These are phyloP conservation scores for Phalaenopsis equestris DNA, from an alignment of 106 monocot genomes.

Conservation along the genomic window DNA sequence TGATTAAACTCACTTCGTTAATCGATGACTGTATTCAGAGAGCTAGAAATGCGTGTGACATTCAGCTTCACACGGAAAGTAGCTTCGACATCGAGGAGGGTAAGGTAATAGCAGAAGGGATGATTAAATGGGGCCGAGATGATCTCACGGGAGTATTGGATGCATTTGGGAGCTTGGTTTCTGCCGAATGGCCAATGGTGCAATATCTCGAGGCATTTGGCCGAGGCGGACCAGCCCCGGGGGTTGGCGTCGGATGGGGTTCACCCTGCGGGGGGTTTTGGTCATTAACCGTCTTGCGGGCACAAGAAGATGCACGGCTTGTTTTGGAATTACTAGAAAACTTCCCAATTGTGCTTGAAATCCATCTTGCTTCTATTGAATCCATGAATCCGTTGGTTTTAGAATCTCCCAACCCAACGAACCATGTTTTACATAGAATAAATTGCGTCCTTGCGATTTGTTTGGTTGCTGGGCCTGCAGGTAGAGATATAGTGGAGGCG, in stretches of 20 bases:
- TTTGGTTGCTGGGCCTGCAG: conserved; percentile 60
- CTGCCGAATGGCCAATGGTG: conserved; percentile 30
- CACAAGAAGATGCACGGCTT: conserved; percentile 52
- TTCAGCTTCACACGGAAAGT: conserved; percentile 8
- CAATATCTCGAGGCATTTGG: conserved; percentile 71
- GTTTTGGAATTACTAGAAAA: conserved; percentile 42
- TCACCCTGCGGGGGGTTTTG: conserved; percentile 75
- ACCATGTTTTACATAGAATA: conserved; percentile 29
- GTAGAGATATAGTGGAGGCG: conserved; percentile 33
- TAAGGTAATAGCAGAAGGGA: conserved; percentile 63
- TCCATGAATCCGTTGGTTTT: conserved; percentile 3
- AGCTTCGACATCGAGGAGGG: conserved; percentile 24
- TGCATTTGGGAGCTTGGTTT: conserved; percentile 21
- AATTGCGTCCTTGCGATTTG: conserved; percentile 55
- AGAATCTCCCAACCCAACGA: conserved; percentile 1
- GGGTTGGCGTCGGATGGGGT: conserved; percentile 87
- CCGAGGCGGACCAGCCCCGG: conserved; percentile 94
- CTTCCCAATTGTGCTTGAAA: conserved; percentile 17
- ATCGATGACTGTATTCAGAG: conserved; percentile 50
- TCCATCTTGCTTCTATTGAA: conserved; percentile 13
- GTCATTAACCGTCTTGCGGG: conserved; percentile 42
- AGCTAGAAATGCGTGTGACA: conserved; percentile 33
- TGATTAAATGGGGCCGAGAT: conserved; percentile 38
- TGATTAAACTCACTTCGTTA: conserved; percentile 36
- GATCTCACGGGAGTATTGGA: conserved; percentile 33